Evolutionary conservation across 2,329 filamentous ascomycete genomes (phyloP).

Genomic region (Sarocladiaceae sp.): DNA sequence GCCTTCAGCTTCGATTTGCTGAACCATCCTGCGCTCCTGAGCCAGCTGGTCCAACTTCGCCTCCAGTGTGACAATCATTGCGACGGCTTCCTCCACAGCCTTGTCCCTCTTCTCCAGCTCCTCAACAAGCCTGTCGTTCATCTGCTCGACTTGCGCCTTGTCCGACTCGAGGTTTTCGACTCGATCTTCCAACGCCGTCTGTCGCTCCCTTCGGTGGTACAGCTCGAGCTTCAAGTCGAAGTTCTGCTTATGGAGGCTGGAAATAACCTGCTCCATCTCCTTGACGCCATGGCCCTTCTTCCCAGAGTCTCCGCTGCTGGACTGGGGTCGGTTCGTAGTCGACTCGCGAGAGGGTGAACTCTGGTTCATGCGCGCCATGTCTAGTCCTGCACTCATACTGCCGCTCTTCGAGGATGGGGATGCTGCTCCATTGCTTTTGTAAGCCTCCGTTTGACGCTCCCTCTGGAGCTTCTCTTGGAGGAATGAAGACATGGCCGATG

Average conservation of each 20-base stretch:
- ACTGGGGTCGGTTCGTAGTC: conserved; percentile 34
- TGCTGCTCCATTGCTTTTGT: conserved; percentile 30
- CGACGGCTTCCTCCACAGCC: conserved; percentile 63
- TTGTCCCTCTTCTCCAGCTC: conserved; percentile 64
- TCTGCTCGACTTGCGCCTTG: conserved; percentile 46
- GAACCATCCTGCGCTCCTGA: conserved; percentile 47
- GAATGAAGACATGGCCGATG: conserved; percentile 40
- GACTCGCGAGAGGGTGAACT: conserved; percentile 32
- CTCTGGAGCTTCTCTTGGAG: conserved; percentile 50
- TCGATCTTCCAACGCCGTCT: conserved; percentile 51
- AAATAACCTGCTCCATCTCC: conserved; percentile 64
- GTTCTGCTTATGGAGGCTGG: conserved; percentile 66
- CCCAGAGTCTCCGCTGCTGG: conserved; percentile 32
- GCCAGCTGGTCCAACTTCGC: conserved; percentile 48
- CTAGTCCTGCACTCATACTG: conserved; percentile 32
- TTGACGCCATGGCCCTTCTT: conserved; percentile 56
- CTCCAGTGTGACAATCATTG: conserved; percentile 62
- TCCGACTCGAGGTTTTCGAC: conserved; percentile 49
- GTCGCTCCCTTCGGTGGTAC: conserved; percentile 61
- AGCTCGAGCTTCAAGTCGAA: conserved; percentile 71
- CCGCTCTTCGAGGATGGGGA: conserved; percentile 23
- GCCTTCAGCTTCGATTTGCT: conserved; percentile 39
- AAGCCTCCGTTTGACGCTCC: conserved; percentile 41
- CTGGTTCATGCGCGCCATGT: conserved; percentile 28
- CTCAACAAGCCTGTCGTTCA: conserved; percentile 50